Evolutionary conservation across 345 rosid species (phyloP), one percentile per base, ranked within the genome.

Genomic region (Viola odorata): DNA sequence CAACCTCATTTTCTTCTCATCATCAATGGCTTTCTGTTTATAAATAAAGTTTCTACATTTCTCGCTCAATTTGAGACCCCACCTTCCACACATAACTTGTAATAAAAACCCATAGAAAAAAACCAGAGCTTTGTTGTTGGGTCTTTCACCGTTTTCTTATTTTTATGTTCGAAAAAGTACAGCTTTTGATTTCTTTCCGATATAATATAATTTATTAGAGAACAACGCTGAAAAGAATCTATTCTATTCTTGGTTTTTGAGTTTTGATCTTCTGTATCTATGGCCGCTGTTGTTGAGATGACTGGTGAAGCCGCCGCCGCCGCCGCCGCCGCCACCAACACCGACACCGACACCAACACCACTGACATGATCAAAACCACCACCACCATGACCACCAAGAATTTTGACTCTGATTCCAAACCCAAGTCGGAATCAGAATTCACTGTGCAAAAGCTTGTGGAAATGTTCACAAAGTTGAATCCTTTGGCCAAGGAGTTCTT

Each of bases 401-500:
- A 67, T 63, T 68, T 55, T 61, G 77, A 49, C 37, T 69, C 82
- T 13, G 80, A 79, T 61, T 41, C 68, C 40, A 81, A 70, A 11
- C 50, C 68, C 7, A 54, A 78, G 69, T 66, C 86, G 41, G 76
- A 82, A 69, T 75, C 87, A 3, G 82, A 86, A 78, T 73, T 84
- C 76, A 83, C 61, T 58, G 80, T 89, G 68, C 71, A 84, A 62
- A 83, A 81, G 57, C 84, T 89, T 66, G 94, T 89, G 63, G 91
- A 84, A 3, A 84, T 86, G 76, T 81, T 89, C 79, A 86, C 91
- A 64, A 89, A 84, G 75, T 73, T 89, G 80, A 89, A 89, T 73
- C 96, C 96, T 74, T 68, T 66, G 73, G 96, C 96, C 1, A 84
- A 89, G 66, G 96, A 89, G 68, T 89, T 89, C 67, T 61, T 89